A percentile compares a stretch with the other conserved stretches of the same genome.
Conservation (phyloP, 2,329 filamentous ascomycete species). For the Pyricularia sp. region DNA sequence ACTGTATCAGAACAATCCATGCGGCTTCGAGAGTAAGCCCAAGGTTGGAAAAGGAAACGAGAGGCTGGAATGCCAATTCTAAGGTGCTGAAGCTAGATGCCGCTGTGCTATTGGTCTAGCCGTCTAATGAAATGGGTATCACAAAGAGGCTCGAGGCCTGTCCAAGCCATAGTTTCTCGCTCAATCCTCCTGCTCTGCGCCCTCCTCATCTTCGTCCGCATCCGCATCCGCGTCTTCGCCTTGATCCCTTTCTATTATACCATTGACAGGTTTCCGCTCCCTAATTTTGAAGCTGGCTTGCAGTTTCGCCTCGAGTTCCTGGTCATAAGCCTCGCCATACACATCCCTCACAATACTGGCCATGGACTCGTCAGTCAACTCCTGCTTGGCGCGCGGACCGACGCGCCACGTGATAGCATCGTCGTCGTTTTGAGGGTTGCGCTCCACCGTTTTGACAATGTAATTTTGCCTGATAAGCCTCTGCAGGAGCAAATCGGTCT, state of each 20-base stretch:
- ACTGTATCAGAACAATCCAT: background rate
- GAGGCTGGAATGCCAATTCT: background rate
- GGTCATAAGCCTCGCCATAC: conserved; percentile 37
- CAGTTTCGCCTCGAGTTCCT: conserved; percentile 45
- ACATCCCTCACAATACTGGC: conserved; percentile 53
- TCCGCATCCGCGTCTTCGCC: background rate
- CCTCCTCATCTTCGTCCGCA: background rate
- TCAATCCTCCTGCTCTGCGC: background rate
- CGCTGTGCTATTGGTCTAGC: background rate
- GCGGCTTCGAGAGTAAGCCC: background rate
- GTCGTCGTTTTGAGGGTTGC: conserved; percentile 47
- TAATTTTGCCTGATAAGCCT: conserved; percentile 75
- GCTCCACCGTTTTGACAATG: conserved; percentile 60
- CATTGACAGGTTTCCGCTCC: background rate
- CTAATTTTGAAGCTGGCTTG: conserved; percentile 46
- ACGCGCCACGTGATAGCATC: conserved; percentile 70
- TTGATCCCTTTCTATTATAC: background rate
- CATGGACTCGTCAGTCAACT: conserved; percentile 68
- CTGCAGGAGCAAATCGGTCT: conserved; percentile 61
- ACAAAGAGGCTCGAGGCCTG: background rate
- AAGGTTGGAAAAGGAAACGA: background rate
- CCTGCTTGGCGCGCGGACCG: conserved; percentile 72
- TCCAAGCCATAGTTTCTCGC: background rate
- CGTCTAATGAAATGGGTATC: background rate
- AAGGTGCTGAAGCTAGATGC: background rate